Evolutionary conservation across 106 monocot genomes (phyloP).

Genomic region (Allium cepa): DNA sequence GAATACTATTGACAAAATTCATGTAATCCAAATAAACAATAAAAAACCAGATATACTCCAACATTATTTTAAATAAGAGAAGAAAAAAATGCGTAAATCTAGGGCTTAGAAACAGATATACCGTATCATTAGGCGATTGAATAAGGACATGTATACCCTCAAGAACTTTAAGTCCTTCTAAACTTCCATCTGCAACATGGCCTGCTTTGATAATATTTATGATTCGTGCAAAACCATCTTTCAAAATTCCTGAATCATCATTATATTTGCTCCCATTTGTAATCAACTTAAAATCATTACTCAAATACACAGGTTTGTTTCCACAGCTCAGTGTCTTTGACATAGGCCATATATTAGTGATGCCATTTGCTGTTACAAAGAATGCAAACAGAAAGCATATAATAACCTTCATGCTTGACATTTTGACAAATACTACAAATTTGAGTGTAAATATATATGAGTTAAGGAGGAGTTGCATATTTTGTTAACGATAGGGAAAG

Average conservation of each 20-base stretch:
- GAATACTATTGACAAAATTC: no score
- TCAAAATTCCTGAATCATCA: slow-evolving; percentile 54
- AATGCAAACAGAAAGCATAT: no score
- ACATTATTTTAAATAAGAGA: no score
- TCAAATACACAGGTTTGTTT: slow-evolving; percentile 28
- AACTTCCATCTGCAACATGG: slow-evolving; percentile 26
- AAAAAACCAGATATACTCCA: no score
- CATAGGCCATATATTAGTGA: slow-evolving; percentile 58
- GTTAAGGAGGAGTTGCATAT: no score
- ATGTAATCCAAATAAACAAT: no score
- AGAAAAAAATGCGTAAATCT: no score
- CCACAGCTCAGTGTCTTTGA: slow-evolving; percentile 45
- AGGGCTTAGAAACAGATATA: background rate
- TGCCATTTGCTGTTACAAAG: no score
- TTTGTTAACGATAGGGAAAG: no score
- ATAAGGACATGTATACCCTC: slow-evolving; percentile 48
- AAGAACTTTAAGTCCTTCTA: slow-evolving; percentile 21
- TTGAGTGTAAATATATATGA: no score
- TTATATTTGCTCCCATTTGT: slow-evolving; percentile 55
- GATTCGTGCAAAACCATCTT: slow-evolving; percentile 57
- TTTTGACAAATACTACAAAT: no score
- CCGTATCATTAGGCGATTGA: slow-evolving; percentile 40
- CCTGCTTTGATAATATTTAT: slow-evolving; percentile 23
- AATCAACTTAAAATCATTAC: slow-evolving; percentile 39
- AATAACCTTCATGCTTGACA: no score